Base-by-base conservation (phyloP, 257 asterid genomes). In the Salvia hispanica region DNA sequence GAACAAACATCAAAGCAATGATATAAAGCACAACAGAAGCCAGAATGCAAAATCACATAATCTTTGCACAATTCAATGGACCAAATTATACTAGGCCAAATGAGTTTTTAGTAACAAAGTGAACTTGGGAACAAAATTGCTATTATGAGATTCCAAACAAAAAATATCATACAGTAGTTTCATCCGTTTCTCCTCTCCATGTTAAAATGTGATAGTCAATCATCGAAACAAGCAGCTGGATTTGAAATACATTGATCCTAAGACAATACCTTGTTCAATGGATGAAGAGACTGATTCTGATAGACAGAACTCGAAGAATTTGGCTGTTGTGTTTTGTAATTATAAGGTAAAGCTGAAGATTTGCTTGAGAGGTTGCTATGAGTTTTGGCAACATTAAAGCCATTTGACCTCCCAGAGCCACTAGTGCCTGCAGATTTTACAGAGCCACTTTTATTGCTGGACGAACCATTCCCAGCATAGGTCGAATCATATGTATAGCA, bases 231-330 rank as follows among this genome's bases (percentile, higher is more conserved):
- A 9, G 55, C 9, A 67, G 7, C 34, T 36, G 9, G 42, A 37
- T 18, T 47, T 13, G 7, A 45, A 33, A 34, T 52, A 13, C 9
- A 31, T 6, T 34, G 58, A 65, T 37, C 21, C 12, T 13, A 14
- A 0, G 10, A 46, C 37, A 28, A 42, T 77, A 91, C 96, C 96
- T 80, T 83, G 79, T 79, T 82, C 51, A 56, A 68, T 8, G 84
- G 81, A 67, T 85, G 80, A n/a, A 74, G 69, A 58, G 81, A 75
- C 76, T 73, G 91, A 74, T 78, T 78, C 75, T 74, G 90, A 77
- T 75, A 71, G 69, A 47, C 45, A 18, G 93, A 64, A 80, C 81
- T 82, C 15, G 85, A 57, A 44, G 62, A 76, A 67, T 77, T 77
- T 9, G 79, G 55, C 48, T 74, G 85, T 57, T 81, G 84, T 48